Evolutionary conservation across 257 asterid genomes (phyloP), one percentile per base, ranked within the genome.

Genomic region (Solanum sitiens): DNA sequence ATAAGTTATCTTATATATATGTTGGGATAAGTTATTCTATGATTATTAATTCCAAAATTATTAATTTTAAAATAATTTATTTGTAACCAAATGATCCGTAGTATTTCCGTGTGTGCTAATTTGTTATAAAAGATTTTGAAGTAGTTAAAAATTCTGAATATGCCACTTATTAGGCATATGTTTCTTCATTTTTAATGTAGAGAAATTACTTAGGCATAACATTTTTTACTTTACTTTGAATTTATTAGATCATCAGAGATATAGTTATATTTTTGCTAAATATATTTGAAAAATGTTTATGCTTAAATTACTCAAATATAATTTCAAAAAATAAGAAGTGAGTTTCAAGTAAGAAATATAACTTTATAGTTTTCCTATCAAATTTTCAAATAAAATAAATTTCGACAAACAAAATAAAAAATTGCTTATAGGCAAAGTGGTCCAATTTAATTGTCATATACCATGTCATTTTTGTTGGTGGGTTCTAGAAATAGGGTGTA

Each of bases 1-100:
- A 37, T 37, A 37, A 37, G 7, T 37, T 37, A 6, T 37, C 1
- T 27, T 27, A 27, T 27, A 27, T 27, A 27, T 27, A 27, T 27
- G 1, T 27, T 37, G 7, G 6, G 7, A 37, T 37, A 37, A 37
- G 7, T 37, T 37, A 6, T 37, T 37, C 0, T 0, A 37, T 0
- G 6, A 37, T 37, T 5, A 37, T 37, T 37, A 5, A 37, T 37
- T 6, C 6, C 0, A 37, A 37, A 37, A 37, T 37, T 6, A 37
- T 5, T 35, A 35, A 5, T 35, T 4, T 35, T 35, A 6, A 35
- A 0, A 35, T 35, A 35, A 35, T 0, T 1, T 37, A 0, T 37
- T 6, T 1, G 1, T 37, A 37, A 37, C 6, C 1, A 37, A 37
- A 37, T 7, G 7, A 1, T 1, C 7, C 2, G 0, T 37, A 37